Percentiles rank a stretch among this genome's conserved stretches.
These are phyloP conservation scores for Loxodes magnus DNA, from an alignment of 73 alveolate genomes.

Conservation along the genomic window DNA sequence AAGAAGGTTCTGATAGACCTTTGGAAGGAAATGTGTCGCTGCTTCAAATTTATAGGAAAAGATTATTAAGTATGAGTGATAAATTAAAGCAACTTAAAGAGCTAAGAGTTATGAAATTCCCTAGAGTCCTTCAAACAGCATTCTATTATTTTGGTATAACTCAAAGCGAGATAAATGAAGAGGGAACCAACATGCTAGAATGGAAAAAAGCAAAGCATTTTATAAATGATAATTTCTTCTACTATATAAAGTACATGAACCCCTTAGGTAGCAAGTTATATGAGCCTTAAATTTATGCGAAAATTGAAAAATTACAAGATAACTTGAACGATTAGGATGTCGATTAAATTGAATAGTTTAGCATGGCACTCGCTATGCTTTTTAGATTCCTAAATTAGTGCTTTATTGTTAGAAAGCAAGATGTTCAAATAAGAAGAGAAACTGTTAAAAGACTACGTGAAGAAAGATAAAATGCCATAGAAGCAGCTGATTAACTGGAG, in stretches of 20 bases:
- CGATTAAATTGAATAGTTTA: constrained; percentile 55
- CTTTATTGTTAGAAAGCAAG: constrained; percentile 58
- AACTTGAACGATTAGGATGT: constrained; percentile 12
- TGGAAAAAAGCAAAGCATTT: constrained; percentile 81
- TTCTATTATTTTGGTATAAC: constrained; percentile 54
- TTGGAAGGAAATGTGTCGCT: constrained; percentile 21
- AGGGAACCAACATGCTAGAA: constrained; percentile 77
- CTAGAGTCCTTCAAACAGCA: constrained; percentile 62
- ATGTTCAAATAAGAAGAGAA: constrained; percentile 39
- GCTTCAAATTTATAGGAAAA: constrained; percentile 12
- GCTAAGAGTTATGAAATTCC: constrained; percentile 72
- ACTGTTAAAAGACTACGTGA: constrained; percentile 33
- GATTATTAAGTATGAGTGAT: neutral
- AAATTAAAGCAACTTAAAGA: constrained; percentile 22
- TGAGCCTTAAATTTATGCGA: constrained; percentile 68
- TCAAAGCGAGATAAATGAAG: constrained; percentile 60
- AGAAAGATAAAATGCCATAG: constrained; percentile 37
- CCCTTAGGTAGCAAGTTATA: constrained; percentile 79
- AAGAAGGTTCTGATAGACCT: constrained; percentile 13
- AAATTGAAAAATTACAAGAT: constrained; percentile 8
- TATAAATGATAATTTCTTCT: constrained; percentile 50
- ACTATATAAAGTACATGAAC: constrained; percentile 33
- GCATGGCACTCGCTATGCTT: constrained; percentile 43
- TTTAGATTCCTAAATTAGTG: constrained; percentile 44
- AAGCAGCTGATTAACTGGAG: constrained; percentile 24